Conservation (phyloP, 2,329 filamentous ascomycete species). For the Drechmeria coniospora region DNA sequence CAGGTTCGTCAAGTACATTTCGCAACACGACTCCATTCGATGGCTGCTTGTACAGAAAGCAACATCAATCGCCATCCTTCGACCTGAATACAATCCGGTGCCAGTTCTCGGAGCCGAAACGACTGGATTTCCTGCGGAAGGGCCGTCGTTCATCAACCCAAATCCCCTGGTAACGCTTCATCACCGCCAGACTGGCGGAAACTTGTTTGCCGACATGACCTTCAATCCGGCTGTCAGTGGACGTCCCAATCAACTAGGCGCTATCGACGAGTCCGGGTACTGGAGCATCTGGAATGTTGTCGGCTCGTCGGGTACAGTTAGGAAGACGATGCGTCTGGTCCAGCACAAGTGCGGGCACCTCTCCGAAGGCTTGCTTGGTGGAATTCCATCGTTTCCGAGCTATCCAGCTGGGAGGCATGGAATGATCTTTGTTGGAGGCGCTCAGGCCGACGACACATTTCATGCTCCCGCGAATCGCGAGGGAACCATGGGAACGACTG, state of each 20-base stretch:
- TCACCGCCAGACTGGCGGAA: slow-evolving; percentile 35
- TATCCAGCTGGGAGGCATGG: slow-evolving; percentile 23
- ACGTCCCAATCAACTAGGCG: slow-evolving; percentile 44
- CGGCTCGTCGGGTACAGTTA: slow-evolving; percentile 18
- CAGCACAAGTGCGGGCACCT: slow-evolving; percentile 28
- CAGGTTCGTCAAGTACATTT: slow-evolving; percentile 28
- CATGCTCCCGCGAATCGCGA: slow-evolving; percentile 5
- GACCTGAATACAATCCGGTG: slow-evolving; percentile 30
- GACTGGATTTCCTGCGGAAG: slow-evolving; percentile 7
- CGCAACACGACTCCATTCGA: slow-evolving; percentile 21
- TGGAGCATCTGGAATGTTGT: slow-evolving; percentile 55
- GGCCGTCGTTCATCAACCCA: slow-evolving; percentile 35
- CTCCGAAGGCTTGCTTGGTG: slow-evolving; percentile 19
- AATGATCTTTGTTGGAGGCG: slow-evolving; percentile 24
- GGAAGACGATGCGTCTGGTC: slow-evolving; percentile 17
- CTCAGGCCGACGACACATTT: slow-evolving; percentile 9
- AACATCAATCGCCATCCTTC: slow-evolving; percentile 34
- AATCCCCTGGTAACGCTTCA: slow-evolving; percentile 40
- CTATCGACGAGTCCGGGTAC: slow-evolving; percentile 48
- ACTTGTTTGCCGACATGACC: slow-evolving; percentile 43
- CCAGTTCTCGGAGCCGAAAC: slow-evolving; percentile 14
- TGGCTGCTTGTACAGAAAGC: slow-evolving; percentile 41
- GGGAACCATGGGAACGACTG: slow-evolving; percentile 1
- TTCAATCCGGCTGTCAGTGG: slow-evolving; percentile 39
- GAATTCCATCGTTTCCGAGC: slow-evolving; percentile 15